These are phyloP conservation scores for Aspergillus transmontanensis DNA, from an alignment of 2,329 filamentous ascomycete genomes.

Conservation along the genomic window DNA sequence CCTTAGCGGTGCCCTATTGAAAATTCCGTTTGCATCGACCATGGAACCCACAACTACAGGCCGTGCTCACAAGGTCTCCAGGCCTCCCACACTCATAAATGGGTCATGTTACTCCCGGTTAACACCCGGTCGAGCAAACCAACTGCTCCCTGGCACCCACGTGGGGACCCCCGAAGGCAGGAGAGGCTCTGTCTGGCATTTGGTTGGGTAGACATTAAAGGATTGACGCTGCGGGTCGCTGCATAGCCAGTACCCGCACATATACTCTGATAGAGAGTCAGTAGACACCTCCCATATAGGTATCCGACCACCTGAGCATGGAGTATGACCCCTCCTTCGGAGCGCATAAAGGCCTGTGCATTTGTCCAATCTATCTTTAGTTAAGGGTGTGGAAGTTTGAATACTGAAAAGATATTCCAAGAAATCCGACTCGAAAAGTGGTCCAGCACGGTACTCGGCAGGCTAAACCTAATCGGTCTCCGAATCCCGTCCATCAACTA, in stretches of 20 bases:
- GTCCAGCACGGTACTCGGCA: neutral
- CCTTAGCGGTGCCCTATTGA: neutral
- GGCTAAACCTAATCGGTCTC: constrained; percentile 1
- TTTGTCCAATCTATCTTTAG: neutral
- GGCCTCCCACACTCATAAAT: neutral
- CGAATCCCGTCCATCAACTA: neutral
- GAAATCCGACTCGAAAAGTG: neutral
- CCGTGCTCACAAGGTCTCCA: neutral
- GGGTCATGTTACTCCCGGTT: neutral
- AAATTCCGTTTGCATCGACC: neutral
- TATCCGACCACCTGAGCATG: neutral
- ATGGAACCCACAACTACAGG: neutral
- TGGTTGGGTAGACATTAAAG: neutral
- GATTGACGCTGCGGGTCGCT: neutral
- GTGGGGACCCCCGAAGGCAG: neutral
- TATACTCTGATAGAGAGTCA: neutral
- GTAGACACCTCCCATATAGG: neutral
- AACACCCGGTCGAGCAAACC: neutral
- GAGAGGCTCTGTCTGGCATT: neutral
- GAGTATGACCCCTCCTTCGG: neutral
- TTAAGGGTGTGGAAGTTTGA: neutral
- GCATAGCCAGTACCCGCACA: neutral
- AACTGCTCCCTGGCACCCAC: neutral
- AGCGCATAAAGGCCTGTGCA: neutral
- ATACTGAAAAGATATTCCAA: neutral